phyloP scores from a whole-genome alignment of 352 stramenopile species.

The Phytophthora sojae region DNA sequence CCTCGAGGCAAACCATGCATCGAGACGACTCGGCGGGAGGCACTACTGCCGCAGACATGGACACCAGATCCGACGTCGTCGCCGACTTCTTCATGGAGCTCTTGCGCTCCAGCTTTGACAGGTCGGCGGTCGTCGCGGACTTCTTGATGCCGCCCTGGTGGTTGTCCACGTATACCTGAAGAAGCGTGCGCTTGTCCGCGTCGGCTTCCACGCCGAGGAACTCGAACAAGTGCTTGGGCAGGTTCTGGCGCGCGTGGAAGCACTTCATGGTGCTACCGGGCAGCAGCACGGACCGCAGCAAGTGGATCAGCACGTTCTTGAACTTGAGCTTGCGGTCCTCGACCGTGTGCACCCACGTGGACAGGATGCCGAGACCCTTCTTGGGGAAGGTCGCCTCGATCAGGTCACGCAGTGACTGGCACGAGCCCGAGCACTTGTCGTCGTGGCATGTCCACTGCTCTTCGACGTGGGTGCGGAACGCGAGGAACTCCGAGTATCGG shows the following conservation, averaged over 20 bases:
- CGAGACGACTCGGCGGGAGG: conserved; percentile 32
- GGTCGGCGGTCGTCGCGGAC: conserved; percentile 18
- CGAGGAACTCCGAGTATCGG: conserved; percentile 72
- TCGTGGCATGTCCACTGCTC: conserved; percentile 67
- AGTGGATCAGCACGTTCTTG: conserved; percentile 72
- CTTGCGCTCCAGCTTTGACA: conserved; percentile 42
- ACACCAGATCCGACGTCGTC: conserved; percentile 13
- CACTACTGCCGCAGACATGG: conserved; percentile 16
- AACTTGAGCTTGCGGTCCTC: conserved; percentile 65
- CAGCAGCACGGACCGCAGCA: conserved; percentile 71
- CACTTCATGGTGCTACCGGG: conserved; percentile 78
- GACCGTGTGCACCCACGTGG: conserved; percentile 52
- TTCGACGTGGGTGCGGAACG: conserved; percentile 64
- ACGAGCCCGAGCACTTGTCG: conserved; percentile 65
- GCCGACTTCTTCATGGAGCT: conserved; percentile 18
- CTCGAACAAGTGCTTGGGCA: conserved; percentile 51
- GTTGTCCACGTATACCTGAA: conserved; percentile 71
- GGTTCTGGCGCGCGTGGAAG: conserved; percentile 41
- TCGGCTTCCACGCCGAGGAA: conserved; percentile 56
- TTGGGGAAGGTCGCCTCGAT: conserved; percentile 67
- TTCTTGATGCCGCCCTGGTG: conserved; percentile 34
- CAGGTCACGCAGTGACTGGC: conserved; percentile 73
- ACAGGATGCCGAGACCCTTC: conserved; percentile 50
- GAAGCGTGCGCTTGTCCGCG: conserved; percentile 51
- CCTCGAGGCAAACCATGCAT: conserved; percentile 52